A percentile compares a stretch with the other conserved stretches of the same genome.
Conservation (phyloP, 2,329 filamentous ascomycete genomes). For the Chaetomium sp. region DNA sequence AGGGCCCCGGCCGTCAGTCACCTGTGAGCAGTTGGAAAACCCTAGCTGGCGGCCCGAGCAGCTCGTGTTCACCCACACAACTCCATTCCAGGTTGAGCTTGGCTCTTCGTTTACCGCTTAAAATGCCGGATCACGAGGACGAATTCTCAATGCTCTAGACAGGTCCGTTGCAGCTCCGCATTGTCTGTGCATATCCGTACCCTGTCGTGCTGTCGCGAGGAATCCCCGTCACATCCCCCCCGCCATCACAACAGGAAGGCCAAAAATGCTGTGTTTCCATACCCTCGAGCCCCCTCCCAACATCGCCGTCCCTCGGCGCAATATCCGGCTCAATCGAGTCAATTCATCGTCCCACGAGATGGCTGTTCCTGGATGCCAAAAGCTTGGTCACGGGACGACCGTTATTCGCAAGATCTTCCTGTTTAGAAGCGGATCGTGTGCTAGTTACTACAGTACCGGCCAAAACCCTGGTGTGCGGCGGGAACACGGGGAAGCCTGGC, state of each 20-base stretch:
- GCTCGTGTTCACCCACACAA: background rate
- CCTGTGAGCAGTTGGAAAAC: background rate
- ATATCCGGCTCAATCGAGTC: conserved; percentile 18
- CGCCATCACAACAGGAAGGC: background rate
- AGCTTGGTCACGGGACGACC: background rate
- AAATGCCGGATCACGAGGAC: background rate
- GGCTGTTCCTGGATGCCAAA: background rate
- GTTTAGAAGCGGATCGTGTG: background rate
- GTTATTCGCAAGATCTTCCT: conserved; percentile 2
- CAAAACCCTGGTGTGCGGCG: background rate
- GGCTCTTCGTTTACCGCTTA: background rate
- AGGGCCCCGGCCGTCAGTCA: background rate
- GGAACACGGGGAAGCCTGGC: background rate
- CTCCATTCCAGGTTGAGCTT: background rate
- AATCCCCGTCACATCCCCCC: background rate
- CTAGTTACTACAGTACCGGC: too few relatives aligned
- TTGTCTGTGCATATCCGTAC: background rate
- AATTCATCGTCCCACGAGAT: background rate
- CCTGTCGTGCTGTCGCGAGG: background rate
- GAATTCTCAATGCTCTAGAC: background rate
- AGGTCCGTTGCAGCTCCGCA: background rate
- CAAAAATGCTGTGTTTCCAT: background rate
- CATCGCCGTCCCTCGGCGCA: conserved; percentile 5
- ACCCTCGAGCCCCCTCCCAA: background rate
- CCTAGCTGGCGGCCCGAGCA: background rate